phyloP scores from a whole-genome alignment of 2,329 filamentous ascomycete genomes.

The Zymoseptoria passerinii region DNA sequence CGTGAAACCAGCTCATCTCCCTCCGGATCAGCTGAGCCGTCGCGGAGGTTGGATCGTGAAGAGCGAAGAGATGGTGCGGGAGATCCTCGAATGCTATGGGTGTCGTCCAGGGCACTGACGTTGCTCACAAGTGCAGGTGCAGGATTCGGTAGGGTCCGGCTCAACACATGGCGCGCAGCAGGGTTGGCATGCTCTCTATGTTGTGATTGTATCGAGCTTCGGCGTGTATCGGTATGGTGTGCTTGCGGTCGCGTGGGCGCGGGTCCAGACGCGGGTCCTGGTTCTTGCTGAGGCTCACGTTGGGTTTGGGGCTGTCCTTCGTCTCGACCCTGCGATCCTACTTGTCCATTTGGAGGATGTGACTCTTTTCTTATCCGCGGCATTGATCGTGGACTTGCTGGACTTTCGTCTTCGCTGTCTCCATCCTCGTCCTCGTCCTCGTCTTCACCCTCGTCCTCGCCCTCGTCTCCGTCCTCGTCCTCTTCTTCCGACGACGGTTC shows the following conservation, averaged over 20 bases:
- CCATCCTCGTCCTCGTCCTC: background rate
- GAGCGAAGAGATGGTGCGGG: conserved; percentile 23
- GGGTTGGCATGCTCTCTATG: conserved; percentile 21
- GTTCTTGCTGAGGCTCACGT: background rate
- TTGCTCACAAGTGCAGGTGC: conserved; percentile 27
- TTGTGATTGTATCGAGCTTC: conserved; percentile 12
- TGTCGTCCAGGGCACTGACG: conserved; percentile 25
- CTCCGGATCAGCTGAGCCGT: conserved; percentile 11
- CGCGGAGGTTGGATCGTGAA: conserved; percentile 17
- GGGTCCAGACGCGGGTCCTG: background rate
- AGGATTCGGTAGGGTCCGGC: conserved; percentile 17
- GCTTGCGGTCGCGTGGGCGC: conserved; percentile 4
- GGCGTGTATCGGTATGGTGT: background rate
- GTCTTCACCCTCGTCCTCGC: background rate
- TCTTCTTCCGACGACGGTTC: background rate
- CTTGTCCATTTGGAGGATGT: background rate
- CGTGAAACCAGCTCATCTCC: conserved; percentile 26
- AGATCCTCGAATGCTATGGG: conserved; percentile 23
- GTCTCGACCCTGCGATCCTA: background rate
- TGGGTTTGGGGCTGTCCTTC: background rate
- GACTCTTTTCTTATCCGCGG: conserved; percentile 3
- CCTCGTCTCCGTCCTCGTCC: background rate
- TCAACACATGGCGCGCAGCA: conserved; percentile 19
- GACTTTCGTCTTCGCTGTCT: conserved; percentile 11
- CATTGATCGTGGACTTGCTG: conserved; percentile 8